Percentiles rank a stretch among this genome's conserved stretches.
These are phyloP conservation scores for Thermomucor indicae-seudaticae DNA, from an alignment of 371 early-diverging fungal species.

Conservation along the genomic window DNA sequence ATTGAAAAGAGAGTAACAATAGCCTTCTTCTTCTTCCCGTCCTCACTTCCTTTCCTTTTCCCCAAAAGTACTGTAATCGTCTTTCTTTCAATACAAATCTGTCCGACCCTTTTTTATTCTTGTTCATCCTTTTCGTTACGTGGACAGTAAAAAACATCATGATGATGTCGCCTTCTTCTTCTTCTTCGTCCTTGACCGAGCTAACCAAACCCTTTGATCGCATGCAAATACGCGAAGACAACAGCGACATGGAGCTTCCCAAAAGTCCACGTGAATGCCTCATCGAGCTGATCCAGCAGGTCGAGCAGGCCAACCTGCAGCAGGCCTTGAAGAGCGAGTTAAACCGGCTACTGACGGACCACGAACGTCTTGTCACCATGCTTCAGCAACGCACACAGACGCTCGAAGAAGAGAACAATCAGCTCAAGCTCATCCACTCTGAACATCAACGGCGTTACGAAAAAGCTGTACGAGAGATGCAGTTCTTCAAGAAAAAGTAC, in stretches of 20 bases:
- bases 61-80: neutral
- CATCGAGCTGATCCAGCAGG: conserved; percentile 13
- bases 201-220: conserved; percentile 3
- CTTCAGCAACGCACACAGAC: conserved; percentile 31
- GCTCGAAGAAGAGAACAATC: conserved; percentile 30
- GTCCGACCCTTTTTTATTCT: neutral
- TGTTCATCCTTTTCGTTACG: neutral
- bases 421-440: conserved; percentile 13
- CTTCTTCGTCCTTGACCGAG: conserved; percentile 4
- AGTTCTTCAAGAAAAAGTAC: conserved; percentile 39
- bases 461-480: conserved; percentile 48
- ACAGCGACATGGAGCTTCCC: conserved; percentile 4
- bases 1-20: too few species aligned
- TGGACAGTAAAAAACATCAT: neutral
- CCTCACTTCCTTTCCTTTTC: neutral
- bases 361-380: conserved; percentile 25
- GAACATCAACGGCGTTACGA: conserved; percentile 32
- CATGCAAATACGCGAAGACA: conserved; percentile 1
- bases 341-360: conserved; percentile 23
- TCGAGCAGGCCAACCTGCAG: conserved; percentile 14
- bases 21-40: neutral
- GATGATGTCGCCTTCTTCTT: neutral
- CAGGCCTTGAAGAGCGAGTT: conserved; percentile 23
- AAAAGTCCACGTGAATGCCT: conserved; percentile 11
- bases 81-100: neutral